Base-by-base conservation (phyloP, 345 rosid species). In the Microcos paniculata region DNA sequence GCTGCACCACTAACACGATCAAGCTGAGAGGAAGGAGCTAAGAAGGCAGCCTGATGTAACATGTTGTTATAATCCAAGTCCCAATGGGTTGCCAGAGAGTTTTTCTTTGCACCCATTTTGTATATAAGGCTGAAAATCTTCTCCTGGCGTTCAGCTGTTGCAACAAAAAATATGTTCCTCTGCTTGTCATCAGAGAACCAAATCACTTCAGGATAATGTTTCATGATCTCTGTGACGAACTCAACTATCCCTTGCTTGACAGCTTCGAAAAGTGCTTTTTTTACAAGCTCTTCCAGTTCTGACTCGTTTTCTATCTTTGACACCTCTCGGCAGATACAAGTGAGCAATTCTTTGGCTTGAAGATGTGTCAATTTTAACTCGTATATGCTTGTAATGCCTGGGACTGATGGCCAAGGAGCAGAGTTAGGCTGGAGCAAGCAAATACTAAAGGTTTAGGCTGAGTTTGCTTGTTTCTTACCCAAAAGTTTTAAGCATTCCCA, bases 1-100 rank as follows among this genome's bases (percentile, higher is more conserved):
- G 92, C 93, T 19, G 97, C 94, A 45, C 97, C 94, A 0, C 90
- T 80, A 63, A 90, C 88, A 3, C 84, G 88, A 64, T 89, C 90
- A 21, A 92, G 91, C 70, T 84, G 85, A 4, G 92, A 79, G 4
- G 77, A 21, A 0, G 97, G 97, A 51, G 97, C 89, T 14, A 85
- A 38, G 73, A 73, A 76, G 0, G 93, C 92, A 3, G 94, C 94
- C 26, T 88, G 92, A 62, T 92, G 97, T n/a, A 92, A 84, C 70
- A 92, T 84, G 79, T 90, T 92, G 84, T 90, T 88, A 19, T 66
- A 49, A 31, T 56, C 67, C 24, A 68, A 79, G 71, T 85, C 88
- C 88, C 86, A 85, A 43, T 73, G 46, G 16, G 86, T 85, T 49
- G 88, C 88, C 40, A 85, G 43, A 12, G 82, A 78, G 73, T 80